Percentiles rank a stretch among this genome's conserved stretches.
These are phyloP conservation scores for Kazachstania kunashirensis DNA, from an alignment of 805 yeast genomes.

Conservation along the genomic window DNA sequence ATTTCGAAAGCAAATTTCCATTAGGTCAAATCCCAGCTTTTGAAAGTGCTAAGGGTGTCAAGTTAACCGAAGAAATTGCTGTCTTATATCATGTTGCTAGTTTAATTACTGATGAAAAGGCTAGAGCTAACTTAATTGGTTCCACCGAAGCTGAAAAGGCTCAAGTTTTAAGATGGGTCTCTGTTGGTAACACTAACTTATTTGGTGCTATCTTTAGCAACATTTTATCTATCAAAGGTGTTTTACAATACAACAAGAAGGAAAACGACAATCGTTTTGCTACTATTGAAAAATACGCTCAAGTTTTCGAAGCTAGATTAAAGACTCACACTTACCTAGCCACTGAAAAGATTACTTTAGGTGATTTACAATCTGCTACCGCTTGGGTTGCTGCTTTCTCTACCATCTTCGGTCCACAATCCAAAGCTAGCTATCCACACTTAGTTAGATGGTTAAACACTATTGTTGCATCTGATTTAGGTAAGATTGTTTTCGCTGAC, in stretches of 20 bases:
- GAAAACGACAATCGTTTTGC: constrained; percentile 39
- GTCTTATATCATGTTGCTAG: constrained; percentile 7
- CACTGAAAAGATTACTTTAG: constrained; percentile 52
- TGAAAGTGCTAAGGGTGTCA: constrained; percentile 63
- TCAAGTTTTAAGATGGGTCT: constrained; percentile 61
- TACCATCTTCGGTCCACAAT: constrained; percentile 50
- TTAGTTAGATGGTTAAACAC: constrained; percentile 68
- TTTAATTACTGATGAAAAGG: constrained; percentile 31
- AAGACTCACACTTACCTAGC: constrained; percentile 59
- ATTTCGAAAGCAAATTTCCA: constrained; percentile 47
- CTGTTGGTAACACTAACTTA: constrained; percentile 63
- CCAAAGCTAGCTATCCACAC: constrained; percentile 56
- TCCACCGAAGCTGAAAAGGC: constrained; percentile 51
- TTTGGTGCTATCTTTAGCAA: constrained; percentile 37
- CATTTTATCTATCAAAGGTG: constrained; percentile 52
- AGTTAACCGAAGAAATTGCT: constrained; percentile 61
- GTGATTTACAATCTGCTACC: constrained; percentile 20
- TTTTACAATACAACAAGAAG: constrained; percentile 71
- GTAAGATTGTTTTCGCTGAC: constrained; percentile 39
- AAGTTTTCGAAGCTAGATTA: constrained; percentile 48
- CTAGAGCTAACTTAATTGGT: constrained; percentile 44
- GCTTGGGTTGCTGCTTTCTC: constrained; percentile 30
- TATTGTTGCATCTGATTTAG: constrained; percentile 37
- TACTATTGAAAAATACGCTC: constrained; percentile 32
- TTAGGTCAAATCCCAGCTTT: constrained; percentile 58